phyloP scores from a whole-genome alignment of 148 eudicot species.

The Bassia scoparia region DNA sequence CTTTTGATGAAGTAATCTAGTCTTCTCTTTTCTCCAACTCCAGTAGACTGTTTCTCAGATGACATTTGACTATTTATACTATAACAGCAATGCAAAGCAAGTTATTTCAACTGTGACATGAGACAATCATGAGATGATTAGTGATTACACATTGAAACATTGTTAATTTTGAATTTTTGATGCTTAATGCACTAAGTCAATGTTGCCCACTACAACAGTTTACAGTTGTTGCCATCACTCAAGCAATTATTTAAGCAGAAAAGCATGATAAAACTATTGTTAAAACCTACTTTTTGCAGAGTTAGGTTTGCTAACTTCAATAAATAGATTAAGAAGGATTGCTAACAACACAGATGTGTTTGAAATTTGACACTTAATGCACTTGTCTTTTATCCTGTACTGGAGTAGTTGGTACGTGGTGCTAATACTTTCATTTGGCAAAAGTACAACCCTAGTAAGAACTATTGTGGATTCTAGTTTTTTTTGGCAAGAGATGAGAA shows the following conservation, averaged over 20 bases:
- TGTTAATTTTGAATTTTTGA: neutral
- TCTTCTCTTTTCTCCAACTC: neutral
- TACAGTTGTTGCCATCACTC: too few species aligned
- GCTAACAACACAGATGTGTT: neutral
- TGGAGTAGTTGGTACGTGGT: neutral
- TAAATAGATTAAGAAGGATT: neutral
- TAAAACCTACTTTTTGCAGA: slow-evolving; percentile 1
- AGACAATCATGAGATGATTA: neutral
- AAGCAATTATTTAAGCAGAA: neutral
- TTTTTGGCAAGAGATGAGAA: neutral
- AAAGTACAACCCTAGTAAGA: neutral
- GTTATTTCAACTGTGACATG: neutral
- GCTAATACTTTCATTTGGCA: neutral
- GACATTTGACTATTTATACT: neutral
- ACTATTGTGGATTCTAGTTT: neutral
- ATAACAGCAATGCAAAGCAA: neutral
- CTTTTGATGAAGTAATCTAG: neutral
- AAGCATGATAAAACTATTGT: neutral
- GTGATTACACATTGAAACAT: neutral
- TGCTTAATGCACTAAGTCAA: neutral
- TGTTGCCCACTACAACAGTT: too few species aligned
- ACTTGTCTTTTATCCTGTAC: neutral
- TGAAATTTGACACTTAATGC: neutral
- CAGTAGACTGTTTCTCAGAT: neutral
- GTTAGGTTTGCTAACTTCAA: neutral